Evolutionary conservation across 805 yeast species (phyloP).

Genomic region (Kuraishia ogatae): DNA sequence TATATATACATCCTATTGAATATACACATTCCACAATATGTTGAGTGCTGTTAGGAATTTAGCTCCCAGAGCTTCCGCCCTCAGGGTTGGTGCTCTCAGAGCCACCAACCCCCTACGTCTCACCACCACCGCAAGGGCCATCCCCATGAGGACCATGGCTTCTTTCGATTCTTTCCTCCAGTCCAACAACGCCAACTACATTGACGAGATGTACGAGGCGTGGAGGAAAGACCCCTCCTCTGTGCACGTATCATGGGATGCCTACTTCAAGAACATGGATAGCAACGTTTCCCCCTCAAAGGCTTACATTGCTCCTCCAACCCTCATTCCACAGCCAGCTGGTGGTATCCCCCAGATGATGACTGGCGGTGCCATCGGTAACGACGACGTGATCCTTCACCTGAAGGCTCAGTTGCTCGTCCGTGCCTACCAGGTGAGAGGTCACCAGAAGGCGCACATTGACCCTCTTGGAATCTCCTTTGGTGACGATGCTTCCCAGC

Average conservation of each 20-base stretch:
- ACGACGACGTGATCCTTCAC: conserved; percentile 71
- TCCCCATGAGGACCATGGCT: conserved; percentile 14
- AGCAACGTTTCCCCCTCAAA: conserved; percentile 58
- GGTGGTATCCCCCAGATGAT: conserved; percentile 57
- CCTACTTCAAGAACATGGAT: conserved; percentile 88
- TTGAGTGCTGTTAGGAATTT: conserved; percentile 1
- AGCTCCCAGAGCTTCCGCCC: background rate
- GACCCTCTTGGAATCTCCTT: conserved; percentile 92
- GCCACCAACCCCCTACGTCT: background rate
- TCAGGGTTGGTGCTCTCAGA: background rate
- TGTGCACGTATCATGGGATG: conserved; percentile 96
- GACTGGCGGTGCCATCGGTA: conserved; percentile 37
- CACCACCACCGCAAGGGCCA: background rate
- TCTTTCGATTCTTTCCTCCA: conserved; percentile 70
- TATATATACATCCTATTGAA: too few species aligned
- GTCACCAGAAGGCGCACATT: conserved; percentile 89
- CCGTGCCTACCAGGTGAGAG: conserved; percentile 98
- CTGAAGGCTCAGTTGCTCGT: conserved; percentile 93
- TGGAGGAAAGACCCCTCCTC: conserved; percentile 87
- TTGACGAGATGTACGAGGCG: conserved; percentile 96
- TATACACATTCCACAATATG: background rate
- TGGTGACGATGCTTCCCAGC: conserved; percentile 49
- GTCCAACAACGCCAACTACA: conserved; percentile 79
- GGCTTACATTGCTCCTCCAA: conserved; percentile 91
- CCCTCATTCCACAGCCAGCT: conserved; percentile 71